Base-by-base conservation (phyloP, 1,139 yeast species). In the Lodderomyces theae region DNA sequence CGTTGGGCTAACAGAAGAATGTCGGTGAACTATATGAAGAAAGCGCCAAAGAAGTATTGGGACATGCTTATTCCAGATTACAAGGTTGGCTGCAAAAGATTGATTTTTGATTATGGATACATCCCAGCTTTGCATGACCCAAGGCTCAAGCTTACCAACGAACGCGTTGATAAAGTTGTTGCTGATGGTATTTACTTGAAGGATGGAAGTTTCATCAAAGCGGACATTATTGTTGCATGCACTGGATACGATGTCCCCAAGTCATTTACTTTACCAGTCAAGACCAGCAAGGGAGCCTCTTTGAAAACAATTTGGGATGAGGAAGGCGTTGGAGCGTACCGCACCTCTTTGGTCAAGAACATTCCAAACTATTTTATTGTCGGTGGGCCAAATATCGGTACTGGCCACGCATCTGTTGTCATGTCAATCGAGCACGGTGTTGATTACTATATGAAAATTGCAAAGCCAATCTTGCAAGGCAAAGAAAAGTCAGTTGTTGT, bases 371-470 rank as follows among this genome's bases (percentile, higher is more conserved):
- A 60, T 10, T 66, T 67, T 45, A 21, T 61, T 10, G 55, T 70
- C 45, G 70, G 60, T 3, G 76, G 76, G 3, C 74, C 76, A 23
- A 70, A 70, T 45, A 56, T 70, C 2, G 69, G 71, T 15, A 66
- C 74, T n/a, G 76, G 76, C 6, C 75, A 70, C 46, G 58, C 72
- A 0, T 68, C 74, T 1, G 74, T 67, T 40, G 67, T 69, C 4
- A 54, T 65, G 48, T 71, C 73, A 17, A 61, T 67, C 43, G 75
- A 70, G 49, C 67, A 67, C 49, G 62, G 60, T 3, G 55, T 64
- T 40, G 51, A 47, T 6, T 68, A 54, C 43, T 54, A 58, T 34
- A 35, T 46, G 2, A 55, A 53, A 28, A 53, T 66, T 16, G 58
- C 64, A 2, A 47, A 51, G n/a, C 60, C 58, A 32, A 54, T 70